These are phyloP conservation scores for Trichoderma brevicompactum DNA, from an alignment of 2,329 filamentous ascomycete species.

Conservation along the genomic window DNA sequence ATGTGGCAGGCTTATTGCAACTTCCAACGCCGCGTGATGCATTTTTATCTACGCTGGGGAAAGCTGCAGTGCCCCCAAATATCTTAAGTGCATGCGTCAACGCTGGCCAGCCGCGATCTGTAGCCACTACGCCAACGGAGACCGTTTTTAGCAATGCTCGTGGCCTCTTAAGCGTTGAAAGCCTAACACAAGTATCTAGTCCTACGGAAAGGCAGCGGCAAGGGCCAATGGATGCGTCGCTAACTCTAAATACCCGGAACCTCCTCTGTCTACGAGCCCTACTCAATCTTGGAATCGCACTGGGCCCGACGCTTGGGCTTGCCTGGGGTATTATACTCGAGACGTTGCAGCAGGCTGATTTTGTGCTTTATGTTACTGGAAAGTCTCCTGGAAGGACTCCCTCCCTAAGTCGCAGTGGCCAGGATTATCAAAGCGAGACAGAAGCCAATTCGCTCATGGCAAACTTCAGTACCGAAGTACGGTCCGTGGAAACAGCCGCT, in stretches of 20 bases:
- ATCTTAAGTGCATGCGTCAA: constrained; percentile 65
- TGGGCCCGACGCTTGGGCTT: constrained; percentile 82
- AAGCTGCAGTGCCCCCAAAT: constrained; percentile 88
- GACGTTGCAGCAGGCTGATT: constrained; percentile 89
- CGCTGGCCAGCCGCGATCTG: constrained; percentile 48
- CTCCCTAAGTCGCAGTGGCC: constrained; percentile 48
- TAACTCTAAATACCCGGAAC: constrained; percentile 81
- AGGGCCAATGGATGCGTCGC: constrained; percentile 58
- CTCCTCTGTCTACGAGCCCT: constrained; percentile 87
- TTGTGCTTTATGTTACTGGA: constrained; percentile 72
- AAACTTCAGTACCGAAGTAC: constrained; percentile 79
- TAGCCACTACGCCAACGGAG: constrained; percentile 55
- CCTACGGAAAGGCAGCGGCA: constrained; percentile 63
- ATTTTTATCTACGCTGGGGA: constrained; percentile 90
- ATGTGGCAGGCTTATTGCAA: constrained; percentile 87
- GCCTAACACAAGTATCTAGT: constrained; percentile 61
- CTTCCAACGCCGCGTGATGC: constrained; percentile 88
- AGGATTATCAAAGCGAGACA: constrained; percentile 55
- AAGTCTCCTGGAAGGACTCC: constrained; percentile 59
- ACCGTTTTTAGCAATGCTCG: constrained; percentile 70
- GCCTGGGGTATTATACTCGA: constrained; percentile 93
- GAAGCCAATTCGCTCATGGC: constrained; percentile 58
- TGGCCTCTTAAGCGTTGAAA: constrained; percentile 75
- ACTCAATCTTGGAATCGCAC: constrained; percentile 91
- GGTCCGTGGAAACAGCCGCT: constrained; percentile 86